Base-by-base conservation (phyloP, 306 rosid genomes). In the Macrotyloma uniflorum region DNA sequence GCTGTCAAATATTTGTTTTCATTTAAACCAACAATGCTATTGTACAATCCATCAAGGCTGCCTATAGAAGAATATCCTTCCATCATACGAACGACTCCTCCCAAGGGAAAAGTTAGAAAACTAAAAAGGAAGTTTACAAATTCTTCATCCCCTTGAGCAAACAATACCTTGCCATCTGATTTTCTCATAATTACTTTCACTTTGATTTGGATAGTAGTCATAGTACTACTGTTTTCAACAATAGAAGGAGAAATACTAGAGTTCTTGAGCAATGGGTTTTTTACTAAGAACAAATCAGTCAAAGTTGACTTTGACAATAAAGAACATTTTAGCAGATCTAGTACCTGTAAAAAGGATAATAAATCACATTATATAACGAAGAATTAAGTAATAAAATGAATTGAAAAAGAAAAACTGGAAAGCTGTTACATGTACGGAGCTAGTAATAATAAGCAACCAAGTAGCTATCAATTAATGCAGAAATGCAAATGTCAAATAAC, bases 301-400 rank as follows among this genome's bases (percentile, higher is more conserved):
- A 62, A 28, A 5, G 72, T 23, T 9, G 74, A 9, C 22, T 36
- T 63, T 2, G 79, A 72, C 5, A 62, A 2, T 8, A 62, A 19
- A 10, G 67, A 61, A 55, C 57, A 70, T 63, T 79, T 79, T 3
- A 79, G 83, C 23, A 79, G 38, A 73, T 71, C 79, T 49, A 49
- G 2, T 2, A 72, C 45, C 83, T 79, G 43, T 16, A 61, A 5
- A 30, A 28, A 26, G 65, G 9, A 58, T 11, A 26, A 58, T 26
- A 1, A 61, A 26, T 23, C 62, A 55, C 33, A 55, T 55, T 55
- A 1, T 22, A 55, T 23, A 22, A 4, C 0, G 33, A 22, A 33
- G 63, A 55, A 57, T 23, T 57, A 57, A 12, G 8, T 12, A 57
- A 57, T 57, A n/a, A 24, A 24, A 57, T 57, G n/a, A 12, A 23